Conservation (phyloP, 2,329 filamentous ascomycete species). For the Trichoderma citrinoviride region DNA sequence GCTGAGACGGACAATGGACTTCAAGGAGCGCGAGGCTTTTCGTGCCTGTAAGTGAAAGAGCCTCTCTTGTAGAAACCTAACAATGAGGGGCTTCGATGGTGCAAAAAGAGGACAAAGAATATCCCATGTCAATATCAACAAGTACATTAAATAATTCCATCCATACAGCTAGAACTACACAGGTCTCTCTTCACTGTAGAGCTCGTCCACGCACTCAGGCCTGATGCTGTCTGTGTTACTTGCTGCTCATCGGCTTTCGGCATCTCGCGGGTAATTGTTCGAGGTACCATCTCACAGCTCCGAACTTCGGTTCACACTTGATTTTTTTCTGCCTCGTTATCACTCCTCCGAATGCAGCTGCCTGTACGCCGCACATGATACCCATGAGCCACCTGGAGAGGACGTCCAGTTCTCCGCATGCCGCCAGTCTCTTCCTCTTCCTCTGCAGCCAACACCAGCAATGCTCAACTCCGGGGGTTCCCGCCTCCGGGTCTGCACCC, state of each 20-base stretch:
- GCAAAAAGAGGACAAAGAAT: too few species aligned
- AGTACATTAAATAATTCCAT: too few species aligned
- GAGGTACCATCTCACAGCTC: conserved; percentile 14
- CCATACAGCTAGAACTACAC: accelerated
- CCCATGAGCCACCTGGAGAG: not conserved
- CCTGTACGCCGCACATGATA: not conserved
- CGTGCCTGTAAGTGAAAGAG: too few species aligned
- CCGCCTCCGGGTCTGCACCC: conserved; percentile 61
- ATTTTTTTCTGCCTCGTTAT: conserved; percentile 13
- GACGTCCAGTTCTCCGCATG: not conserved
- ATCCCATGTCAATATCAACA: too few species aligned
- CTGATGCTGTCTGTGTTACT: too few species aligned
- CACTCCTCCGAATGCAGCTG: not conserved
- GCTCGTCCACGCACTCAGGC: not conserved
- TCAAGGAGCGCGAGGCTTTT: too few species aligned
- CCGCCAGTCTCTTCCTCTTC: not conserved
- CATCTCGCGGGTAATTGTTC: conserved; percentile 19
- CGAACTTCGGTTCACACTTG: conserved; percentile 16
- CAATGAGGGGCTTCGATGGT: too few species aligned
- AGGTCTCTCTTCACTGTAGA: too few species aligned
- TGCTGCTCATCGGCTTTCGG: conserved; percentile 13
- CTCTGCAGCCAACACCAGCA: not conserved
- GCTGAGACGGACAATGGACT: too few species aligned
- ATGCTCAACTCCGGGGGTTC: conserved; percentile 35
- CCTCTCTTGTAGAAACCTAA: too few species aligned